Evolutionary conservation across 2,329 filamentous ascomycete species (phyloP).

Genomic region (Neonectria sp.): DNA sequence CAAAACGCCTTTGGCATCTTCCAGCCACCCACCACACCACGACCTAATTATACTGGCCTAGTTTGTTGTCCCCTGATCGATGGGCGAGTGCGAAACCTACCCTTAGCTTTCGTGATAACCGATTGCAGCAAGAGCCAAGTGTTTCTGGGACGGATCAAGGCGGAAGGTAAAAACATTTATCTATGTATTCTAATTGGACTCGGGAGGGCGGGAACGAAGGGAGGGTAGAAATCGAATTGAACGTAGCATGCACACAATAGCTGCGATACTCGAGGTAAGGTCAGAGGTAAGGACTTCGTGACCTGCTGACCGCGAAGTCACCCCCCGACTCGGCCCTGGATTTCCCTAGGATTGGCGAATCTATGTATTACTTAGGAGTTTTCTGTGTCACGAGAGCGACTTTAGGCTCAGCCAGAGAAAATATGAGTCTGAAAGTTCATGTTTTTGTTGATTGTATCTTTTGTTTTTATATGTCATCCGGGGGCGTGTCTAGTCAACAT

Average conservation of each 20-base stretch:
- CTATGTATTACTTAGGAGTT: slow-evolving; percentile 48
- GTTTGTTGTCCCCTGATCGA: slow-evolving; percentile 10
- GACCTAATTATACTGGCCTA: slow-evolving; percentile 12
- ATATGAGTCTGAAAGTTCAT: slow-evolving; percentile 7
- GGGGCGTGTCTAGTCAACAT: slow-evolving; percentile 49
- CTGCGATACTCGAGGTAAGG: slow-evolving; percentile 61
- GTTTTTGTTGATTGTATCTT: slow-evolving; percentile 33
- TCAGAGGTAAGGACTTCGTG: slow-evolving; percentile 68
- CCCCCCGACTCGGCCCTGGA: slow-evolving; percentile 33
- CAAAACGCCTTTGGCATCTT: slow-evolving; percentile 13
- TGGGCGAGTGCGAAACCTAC: slow-evolving; percentile 16
- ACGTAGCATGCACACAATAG: slow-evolving; percentile 35
- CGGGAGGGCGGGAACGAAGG: slow-evolving; percentile 31
- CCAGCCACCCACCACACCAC: background rate
- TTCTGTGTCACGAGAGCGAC: slow-evolving; percentile 33
- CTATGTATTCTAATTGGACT: slow-evolving; percentile 51
- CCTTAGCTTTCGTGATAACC: slow-evolving; percentile 20
- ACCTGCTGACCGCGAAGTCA: slow-evolving; percentile 53
- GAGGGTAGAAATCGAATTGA: slow-evolving; percentile 34
- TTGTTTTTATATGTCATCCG: slow-evolving; percentile 41
- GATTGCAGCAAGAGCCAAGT: slow-evolving; percentile 13
- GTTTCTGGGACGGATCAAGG: slow-evolving; percentile 30
- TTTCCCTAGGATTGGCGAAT: slow-evolving; percentile 35
- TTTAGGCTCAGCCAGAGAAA: slow-evolving; percentile 20
- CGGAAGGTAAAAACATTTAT: slow-evolving; percentile 44